These are phyloP conservation scores for Crithidia expoeki DNA, from an alignment of 208 protist species.

Conservation along the genomic window DNA sequence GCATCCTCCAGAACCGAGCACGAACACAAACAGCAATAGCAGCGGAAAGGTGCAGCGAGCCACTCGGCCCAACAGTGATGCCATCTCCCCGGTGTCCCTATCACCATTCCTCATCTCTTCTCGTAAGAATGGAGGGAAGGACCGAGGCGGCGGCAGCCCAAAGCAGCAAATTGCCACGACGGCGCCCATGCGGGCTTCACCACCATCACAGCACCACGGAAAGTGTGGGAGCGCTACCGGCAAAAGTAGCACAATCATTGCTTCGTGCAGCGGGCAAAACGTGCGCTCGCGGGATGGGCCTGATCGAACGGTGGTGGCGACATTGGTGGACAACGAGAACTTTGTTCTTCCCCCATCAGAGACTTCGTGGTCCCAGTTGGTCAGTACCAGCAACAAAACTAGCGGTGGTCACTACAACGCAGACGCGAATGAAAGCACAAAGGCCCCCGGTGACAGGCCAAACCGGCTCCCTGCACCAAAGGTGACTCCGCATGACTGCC, in stretches of 20 bases:
- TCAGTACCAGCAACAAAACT: background rate
- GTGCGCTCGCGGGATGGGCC: background rate
- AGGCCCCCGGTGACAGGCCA: too few species aligned
- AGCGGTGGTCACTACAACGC: background rate
- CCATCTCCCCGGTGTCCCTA: background rate
- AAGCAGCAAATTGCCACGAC: background rate
- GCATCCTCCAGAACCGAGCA: conserved; percentile 3
- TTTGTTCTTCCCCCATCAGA: conserved; percentile 29
- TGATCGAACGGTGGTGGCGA: conserved; percentile 8
- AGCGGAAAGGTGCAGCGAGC: background rate
- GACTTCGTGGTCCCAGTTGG: conserved; percentile 2
- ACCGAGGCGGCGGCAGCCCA: background rate
- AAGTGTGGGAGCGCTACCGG: too few species aligned
- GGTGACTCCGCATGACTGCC: background rate
- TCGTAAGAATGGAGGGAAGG: background rate
- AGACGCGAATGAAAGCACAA: too few species aligned
- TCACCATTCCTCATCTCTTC: background rate
- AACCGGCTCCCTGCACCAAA: too few species aligned
- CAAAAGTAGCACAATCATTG: too few species aligned
- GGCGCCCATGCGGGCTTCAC: background rate
- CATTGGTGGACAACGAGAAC: conserved; percentile 10
- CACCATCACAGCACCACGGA: background rate
- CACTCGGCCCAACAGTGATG: background rate
- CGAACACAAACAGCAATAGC: background rate
- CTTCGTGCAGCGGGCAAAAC: too few species aligned